Evolutionary conservation across 768 basidiomycete genomes (phyloP), one percentile per base, ranked within the genome.

Genomic region (Boletellus ananas): DNA sequence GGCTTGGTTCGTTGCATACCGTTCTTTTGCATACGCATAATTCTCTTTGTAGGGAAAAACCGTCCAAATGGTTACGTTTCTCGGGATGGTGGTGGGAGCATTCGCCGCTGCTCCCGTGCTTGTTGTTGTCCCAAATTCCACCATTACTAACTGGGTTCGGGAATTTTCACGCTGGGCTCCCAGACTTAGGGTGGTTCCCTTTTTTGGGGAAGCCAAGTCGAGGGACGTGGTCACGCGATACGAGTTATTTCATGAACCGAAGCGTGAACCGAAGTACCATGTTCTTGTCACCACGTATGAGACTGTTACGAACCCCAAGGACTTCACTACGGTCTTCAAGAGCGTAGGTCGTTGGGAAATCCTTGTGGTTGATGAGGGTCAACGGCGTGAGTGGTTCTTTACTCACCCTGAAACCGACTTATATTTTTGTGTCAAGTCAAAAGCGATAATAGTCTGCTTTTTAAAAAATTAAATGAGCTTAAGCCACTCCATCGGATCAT

Each of bases 241-340:
- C 57, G 95, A 98, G 63, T 72, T 98, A 27, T 83, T 74, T 56
- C 90, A 94, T 61, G 66, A 70, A 31, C 60, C 71, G 27, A 70
- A 59, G 11, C 81, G 76, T 14, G 75, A 75, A 20, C 76, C 80
- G 21, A 89, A 83, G 64, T 93, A 84, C 39, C 94, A 99, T 64
- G 88, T 97, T 39, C 82, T 98, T 10, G 74, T 99, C 44, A 90
- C 93, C 0, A 97, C 96, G 0, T 97, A 95, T 62, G 94, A 97
- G 58, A 79, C 83, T n/a, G 69, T 95, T 44, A 81, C 79, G 7
- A 82, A 76, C 50, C 62, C 72, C 10, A 84, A 77, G 58, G 91
- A 94, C 48, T 90, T 90, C 55, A 66, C 72, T 3, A 54, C 79
- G 1, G 79, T 94, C 16, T 95, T 98, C 77, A 89, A 83, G 61